These are phyloP conservation scores for Penicillium sp. DNA, from an alignment of 2,329 filamentous ascomycete genomes.

Conservation along the genomic window DNA sequence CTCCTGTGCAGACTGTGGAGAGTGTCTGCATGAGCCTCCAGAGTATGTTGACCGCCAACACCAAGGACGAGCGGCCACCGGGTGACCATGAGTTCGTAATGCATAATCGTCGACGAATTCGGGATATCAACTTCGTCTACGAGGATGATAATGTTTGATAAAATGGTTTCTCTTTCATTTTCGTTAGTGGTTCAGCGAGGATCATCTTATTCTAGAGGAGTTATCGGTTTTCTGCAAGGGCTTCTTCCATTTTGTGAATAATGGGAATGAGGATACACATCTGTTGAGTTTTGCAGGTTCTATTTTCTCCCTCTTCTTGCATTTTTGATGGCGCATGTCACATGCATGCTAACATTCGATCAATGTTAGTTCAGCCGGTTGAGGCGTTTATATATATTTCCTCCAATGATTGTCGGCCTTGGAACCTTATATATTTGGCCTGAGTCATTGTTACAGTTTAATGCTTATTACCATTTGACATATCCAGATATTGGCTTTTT, in stretches of 20 bases:
- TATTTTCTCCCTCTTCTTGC: too few relatives aligned
- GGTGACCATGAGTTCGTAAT: constrained; percentile 89
- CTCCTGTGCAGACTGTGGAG: constrained; percentile 94
- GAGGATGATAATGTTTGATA: constrained; percentile 76
- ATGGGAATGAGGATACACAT: not conserved
- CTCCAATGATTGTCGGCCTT: too few relatives aligned
- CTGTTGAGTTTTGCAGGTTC: not conserved
- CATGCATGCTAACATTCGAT: too few relatives aligned
- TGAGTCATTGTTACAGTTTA: too few relatives aligned
- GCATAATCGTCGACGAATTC: constrained; percentile 73
- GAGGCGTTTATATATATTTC: too few relatives aligned
- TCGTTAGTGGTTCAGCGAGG: not conserved
- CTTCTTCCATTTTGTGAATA: not conserved
- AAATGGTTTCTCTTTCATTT: not conserved
- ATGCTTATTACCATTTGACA: too few relatives aligned
- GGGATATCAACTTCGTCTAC: constrained; percentile 91
- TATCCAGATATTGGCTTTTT: too few relatives aligned
- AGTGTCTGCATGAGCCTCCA: constrained; percentile 96
- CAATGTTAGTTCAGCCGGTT: too few relatives aligned
- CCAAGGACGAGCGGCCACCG: constrained; percentile 82
- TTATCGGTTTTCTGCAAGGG: not conserved
- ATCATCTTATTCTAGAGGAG: not conserved
- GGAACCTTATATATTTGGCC: too few relatives aligned
- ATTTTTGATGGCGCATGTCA: too few relatives aligned
- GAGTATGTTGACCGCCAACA: constrained; percentile 96